A percentile compares a stretch with the other conserved stretches of the same genome.
These are phyloP conservation scores for Platanthera guangdongensis DNA, from an alignment of 106 monocot genomes.

Conservation along the genomic window DNA sequence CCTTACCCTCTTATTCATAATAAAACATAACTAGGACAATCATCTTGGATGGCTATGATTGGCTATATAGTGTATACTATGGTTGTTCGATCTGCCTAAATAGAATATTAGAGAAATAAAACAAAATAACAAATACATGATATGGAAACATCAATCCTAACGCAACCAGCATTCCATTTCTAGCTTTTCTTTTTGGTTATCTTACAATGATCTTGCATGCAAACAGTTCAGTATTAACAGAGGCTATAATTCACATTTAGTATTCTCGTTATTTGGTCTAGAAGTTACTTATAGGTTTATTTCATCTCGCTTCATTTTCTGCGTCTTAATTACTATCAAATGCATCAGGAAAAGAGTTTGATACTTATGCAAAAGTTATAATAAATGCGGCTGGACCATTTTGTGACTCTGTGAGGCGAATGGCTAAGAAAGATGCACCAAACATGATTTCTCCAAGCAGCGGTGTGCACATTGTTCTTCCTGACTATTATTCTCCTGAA, in stretches of 20 bases:
- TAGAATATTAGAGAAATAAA: no score
- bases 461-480: conserved; percentile 95
- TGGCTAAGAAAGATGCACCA: conserved; percentile 67
- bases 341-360: conserved; percentile 76
- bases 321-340: conserved; percentile 17
- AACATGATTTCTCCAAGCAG: conserved; percentile 88
- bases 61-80: no score
- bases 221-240: background rate
- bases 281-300: conserved; percentile 2
- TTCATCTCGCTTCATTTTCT: conserved; percentile 12
- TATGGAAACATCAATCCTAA: no score
- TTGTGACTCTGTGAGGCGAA: conserved; percentile 80
- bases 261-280: background rate
- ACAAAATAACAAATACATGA: no score
- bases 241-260: background rate
- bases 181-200: no score
- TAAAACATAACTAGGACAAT: no score
- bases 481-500: conserved; percentile 98
- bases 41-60: no score
- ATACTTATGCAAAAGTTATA: conserved; percentile 80
- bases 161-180: no score
- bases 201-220: background rate
- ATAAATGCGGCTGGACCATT: conserved; percentile 98
- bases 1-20: no score
- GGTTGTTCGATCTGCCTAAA: no score